phyloP scores from a whole-genome alignment of 805 yeast species.

The Hanseniaspora thailandica region DNA sequence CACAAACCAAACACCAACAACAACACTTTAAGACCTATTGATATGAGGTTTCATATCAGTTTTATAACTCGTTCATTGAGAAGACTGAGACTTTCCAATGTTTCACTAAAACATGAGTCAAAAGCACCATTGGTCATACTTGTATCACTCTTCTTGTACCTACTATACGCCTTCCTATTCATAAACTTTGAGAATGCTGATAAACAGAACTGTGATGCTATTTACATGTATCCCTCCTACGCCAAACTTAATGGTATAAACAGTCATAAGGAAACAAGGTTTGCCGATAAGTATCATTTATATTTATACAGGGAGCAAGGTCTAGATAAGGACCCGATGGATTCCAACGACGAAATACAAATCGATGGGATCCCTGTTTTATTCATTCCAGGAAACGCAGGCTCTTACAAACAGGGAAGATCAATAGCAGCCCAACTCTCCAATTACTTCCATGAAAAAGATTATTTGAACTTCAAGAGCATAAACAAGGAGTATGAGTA shows the following conservation, averaged over 20 bases:
- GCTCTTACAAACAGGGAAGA: conserved; percentile 78
- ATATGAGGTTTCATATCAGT: neutral
- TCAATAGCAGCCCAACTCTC: conserved; percentile 83
- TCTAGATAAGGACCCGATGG: conserved; percentile 44
- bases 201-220: conserved; percentile 46
- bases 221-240: conserved; percentile 76
- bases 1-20: neutral
- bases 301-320: conserved; percentile 80
- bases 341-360: conserved; percentile 26
- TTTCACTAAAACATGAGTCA: neutral
- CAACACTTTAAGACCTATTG: neutral
- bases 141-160: conserved; percentile 17
- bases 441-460: conserved; percentile 35
- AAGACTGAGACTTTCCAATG: neutral
- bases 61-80: neutral
- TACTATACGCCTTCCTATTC: conserved; percentile 15
- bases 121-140: conserved; percentile 14
- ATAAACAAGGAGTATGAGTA: conserved; percentile 20
- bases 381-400: conserved; percentile 97
- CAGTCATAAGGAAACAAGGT: conserved; percentile 44
- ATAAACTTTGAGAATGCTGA: conserved; percentile 35
- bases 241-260: conserved; percentile 67
- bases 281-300: conserved; percentile 73
- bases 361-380: conserved; percentile 73
- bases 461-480: conserved; percentile 13